Base-by-base conservation (phyloP, 352 stramenopile species). In the Globisporangium lucens region DNA sequence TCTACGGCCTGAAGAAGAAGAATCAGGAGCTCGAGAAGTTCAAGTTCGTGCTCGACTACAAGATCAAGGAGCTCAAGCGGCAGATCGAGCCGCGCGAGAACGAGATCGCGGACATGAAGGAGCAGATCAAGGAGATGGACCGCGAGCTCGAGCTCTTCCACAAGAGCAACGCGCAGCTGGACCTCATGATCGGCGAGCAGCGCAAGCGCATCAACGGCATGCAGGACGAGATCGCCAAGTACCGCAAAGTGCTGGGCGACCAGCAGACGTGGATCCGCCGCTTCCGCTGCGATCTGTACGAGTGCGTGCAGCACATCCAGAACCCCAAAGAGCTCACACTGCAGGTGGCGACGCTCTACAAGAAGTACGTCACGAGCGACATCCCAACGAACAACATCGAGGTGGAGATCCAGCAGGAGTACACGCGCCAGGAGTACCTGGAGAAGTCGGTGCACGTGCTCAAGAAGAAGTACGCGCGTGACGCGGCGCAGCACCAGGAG, bases 11-110 rank as follows among this genome's bases (percentile, higher is more conserved):
- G 1, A 98, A 97, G 64, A 98, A 98, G 78, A 98, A 98, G 72
- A 98, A 98, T 65, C 93, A 98, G 62, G 91, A 98, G 73, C 83
- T 98, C 17, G 94, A 98, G 53, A 98, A 98, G 71, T 98, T 98
- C 75, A 98, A 97, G 72, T 98, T 98, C 72, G 94, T 98, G 24
- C 75, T 98, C 10, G 94, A 98, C 72, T 98, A 98, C 80, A 98
- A 98, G 75, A 98, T 98, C 72, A 98, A 98, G 69, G 94, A 98
- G 72, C 78, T 98, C 33, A 97, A 98, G 72, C 82, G 88, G 20
- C 93, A 98, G 67, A 98, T 98, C 63, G 93, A 97, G 75, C 94
- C 94, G 30, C 89, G 94, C 38, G 92, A 98, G 71, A 96, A 96
- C 66, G 94, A 98, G 70, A 98, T 98, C 65, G 76, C 79, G 41